Percentiles rank a stretch among this genome's conserved stretches.
phyloP scores from a whole-genome alignment of 192 early-diverging fungal species.

The Linnemannia zychae region DNA sequence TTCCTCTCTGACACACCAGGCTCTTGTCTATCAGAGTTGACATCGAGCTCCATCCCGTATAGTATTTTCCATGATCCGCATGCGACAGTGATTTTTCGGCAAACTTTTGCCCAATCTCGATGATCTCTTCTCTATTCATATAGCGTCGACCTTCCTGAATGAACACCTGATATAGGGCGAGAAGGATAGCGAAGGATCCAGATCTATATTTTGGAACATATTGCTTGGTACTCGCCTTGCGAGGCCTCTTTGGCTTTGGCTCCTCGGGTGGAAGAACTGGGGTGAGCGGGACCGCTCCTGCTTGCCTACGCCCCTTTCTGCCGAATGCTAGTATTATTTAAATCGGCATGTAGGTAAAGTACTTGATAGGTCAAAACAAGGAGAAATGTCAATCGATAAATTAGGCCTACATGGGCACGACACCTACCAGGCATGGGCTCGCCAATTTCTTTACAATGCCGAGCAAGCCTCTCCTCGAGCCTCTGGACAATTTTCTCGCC shows the following conservation, averaged over 20 bases:
- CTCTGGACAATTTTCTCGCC: constrained; percentile 66
- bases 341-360: not conserved
- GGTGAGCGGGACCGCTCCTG: not conserved
- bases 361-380: constrained; percentile 9
- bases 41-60: constrained; percentile 86
- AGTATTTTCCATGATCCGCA: constrained; percentile 60
- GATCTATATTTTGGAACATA: constrained; percentile 87
- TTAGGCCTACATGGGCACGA: not conserved
- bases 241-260: constrained; percentile 20
- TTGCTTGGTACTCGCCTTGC: constrained; percentile 22
- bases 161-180: constrained; percentile 67
- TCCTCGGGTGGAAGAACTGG: not conserved
- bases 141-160: constrained; percentile 32
- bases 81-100: constrained; percentile 78
- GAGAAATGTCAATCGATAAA: not conserved
- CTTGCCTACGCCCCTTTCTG: constrained; percentile 3
- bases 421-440: constrained; percentile 53
- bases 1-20: constrained; percentile 72
- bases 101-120: constrained; percentile 71
- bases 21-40: constrained; percentile 78
- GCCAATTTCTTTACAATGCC: constrained; percentile 69
- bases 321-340: not conserved
- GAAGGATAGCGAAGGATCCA: constrained; percentile 85
- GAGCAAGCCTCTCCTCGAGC: constrained; percentile 65
- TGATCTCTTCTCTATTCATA: constrained; percentile 78